Base-by-base conservation (phyloP, 2,329 filamentous ascomycete species). In the Fusarium sp. region DNA sequence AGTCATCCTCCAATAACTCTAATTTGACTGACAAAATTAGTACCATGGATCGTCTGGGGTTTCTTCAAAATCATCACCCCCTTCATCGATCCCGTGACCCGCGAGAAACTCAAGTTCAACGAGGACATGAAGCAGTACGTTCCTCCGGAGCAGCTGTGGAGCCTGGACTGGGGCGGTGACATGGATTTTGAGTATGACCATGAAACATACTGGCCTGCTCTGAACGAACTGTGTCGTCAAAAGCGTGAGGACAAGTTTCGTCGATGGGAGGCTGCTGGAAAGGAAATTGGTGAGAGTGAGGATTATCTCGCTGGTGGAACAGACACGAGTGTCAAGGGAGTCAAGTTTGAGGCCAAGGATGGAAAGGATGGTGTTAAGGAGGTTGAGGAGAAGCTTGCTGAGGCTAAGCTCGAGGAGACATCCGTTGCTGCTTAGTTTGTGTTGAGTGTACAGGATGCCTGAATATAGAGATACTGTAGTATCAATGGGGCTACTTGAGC, bases 21-120 rank as follows among this genome's bases (percentile, higher is more conserved):
- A 30, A 30, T 12, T 30, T 4, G 3, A 31, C 49, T 65, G 23
- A 65, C 49, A 34, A 8, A 1, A 23, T 50, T 69, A 95, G 93
- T 97, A 50, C 95, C 95, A 1, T 98, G 93, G 89, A 87, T 97
- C 69, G 93, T 98, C 65, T 91, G 89, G 80, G 92, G 92, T 52
- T 99, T 99, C 86, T 97, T 98, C 86, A 98, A 97, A 81, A 84
- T 98, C 75, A 94, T 99, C 81, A 94, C 90, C 7, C 94, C 95
- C 41, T 98, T 99, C 81, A 97, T 99, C 81, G 96, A 99, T 80
- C 96, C 96, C 10, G 84, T 94, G 75, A 99, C 96, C 12, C 90
- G 92, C 62, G 90, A 96, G 77, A 99, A 99, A 85, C 90, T 99
- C 83, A 97, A 96, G 83, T 98, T 97, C 86, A 98, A 98, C 84